These are phyloP conservation scores for Colletotrichum trifolii DNA, from an alignment of 2,329 filamentous ascomycete species.

Conservation along the genomic window DNA sequence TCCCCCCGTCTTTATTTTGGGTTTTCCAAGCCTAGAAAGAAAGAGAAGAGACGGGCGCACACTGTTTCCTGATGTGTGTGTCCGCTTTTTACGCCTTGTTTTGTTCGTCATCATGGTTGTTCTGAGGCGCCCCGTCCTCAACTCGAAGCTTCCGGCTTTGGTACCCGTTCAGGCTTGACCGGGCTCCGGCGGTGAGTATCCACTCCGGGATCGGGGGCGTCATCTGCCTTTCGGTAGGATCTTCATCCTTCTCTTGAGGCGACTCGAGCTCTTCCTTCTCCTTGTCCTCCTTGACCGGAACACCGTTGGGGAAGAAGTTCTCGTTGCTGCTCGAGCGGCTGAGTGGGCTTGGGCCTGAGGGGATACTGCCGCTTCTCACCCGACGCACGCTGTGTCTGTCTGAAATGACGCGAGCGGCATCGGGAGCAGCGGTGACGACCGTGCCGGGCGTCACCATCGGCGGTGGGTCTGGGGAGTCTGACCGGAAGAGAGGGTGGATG, in stretches of 20 bases:
- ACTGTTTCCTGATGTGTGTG: neutral
- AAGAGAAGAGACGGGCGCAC: neutral
- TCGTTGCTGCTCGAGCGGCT: slow-evolving; percentile 63
- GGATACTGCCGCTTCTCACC: slow-evolving; percentile 67
- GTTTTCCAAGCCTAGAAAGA: neutral
- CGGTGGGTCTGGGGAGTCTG: slow-evolving; percentile 75
- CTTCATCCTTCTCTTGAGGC: slow-evolving; percentile 35
- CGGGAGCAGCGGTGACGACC: slow-evolving; percentile 75
- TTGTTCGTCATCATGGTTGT: slow-evolving; percentile 37
- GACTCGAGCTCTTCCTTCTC: slow-evolving; percentile 40
- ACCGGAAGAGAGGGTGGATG: slow-evolving; percentile 82
- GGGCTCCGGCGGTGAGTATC: slow-evolving; percentile 65
- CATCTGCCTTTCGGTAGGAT: slow-evolving; percentile 55
- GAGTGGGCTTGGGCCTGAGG: slow-evolving; percentile 60
- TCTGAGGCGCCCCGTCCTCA: slow-evolving; percentile 37
- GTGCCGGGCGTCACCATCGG: slow-evolving; percentile 76
- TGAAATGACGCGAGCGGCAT: slow-evolving; percentile 72
- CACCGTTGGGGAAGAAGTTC: slow-evolving; percentile 47
- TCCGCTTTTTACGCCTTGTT: neutral
- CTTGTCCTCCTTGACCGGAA: slow-evolving; percentile 39
- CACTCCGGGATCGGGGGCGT: slow-evolving; percentile 72
- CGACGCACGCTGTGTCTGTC: slow-evolving; percentile 63
- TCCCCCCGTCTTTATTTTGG: neutral
- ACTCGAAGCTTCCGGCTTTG: slow-evolving; percentile 50
- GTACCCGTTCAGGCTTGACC: slow-evolving; percentile 61